phyloP scores from a whole-genome alignment of 208 protist genomes.

The Leishmania tropica region DNA sequence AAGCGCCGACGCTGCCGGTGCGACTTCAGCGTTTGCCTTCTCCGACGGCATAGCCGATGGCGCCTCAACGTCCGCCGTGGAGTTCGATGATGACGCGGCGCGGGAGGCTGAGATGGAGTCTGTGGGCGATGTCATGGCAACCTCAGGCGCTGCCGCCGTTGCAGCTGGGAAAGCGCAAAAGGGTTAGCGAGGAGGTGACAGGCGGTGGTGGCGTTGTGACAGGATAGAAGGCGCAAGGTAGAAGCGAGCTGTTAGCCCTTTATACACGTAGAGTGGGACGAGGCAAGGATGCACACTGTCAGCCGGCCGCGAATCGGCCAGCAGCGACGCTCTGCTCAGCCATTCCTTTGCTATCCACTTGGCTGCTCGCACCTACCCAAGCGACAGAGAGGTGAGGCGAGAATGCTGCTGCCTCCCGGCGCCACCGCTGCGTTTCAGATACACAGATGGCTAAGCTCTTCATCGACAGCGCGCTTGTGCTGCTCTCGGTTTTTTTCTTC shows the following conservation, averaged over 20 bases:
- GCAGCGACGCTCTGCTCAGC: background rate
- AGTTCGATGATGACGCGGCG: conserved; percentile 24
- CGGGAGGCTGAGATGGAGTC: conserved; percentile 23
- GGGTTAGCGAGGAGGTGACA: background rate
- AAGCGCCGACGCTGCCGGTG: background rate
- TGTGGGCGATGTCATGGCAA: conserved; percentile 24
- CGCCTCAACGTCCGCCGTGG: background rate
- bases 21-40: conserved; percentile 13
- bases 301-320: background rate
- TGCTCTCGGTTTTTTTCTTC: background rate
- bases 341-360: background rate
- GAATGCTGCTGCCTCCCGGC: background rate
- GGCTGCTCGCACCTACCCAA: background rate
- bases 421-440: background rate
- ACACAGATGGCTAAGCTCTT: background rate
- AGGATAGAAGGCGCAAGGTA: background rate
- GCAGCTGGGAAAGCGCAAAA: background rate
- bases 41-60: background rate
- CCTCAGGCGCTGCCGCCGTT: background rate
- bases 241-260: background rate
- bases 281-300: background rate
- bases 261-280: no score
- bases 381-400: background rate
- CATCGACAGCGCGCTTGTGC: background rate
- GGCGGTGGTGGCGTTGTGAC: background rate